Evolutionary conservation across 2,329 filamentous ascomycete species (phyloP), one percentile per base, ranked within the genome.

Genomic region (Phyllosticta citribraziliensis): DNA sequence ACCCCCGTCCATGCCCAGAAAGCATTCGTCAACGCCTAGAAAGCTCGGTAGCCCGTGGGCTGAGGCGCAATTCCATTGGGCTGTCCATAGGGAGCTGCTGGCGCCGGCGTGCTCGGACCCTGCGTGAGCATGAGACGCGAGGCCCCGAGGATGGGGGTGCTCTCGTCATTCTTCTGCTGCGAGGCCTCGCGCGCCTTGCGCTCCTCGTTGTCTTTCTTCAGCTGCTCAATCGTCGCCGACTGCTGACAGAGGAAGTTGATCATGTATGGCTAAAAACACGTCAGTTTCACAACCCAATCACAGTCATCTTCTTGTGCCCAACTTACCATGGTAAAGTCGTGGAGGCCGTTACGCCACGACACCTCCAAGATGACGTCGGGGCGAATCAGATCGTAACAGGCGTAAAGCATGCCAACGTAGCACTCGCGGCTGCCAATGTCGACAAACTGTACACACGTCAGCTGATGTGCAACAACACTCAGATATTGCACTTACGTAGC

Each of bases 331-430:
- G 92, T 96, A 78, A 96, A 99, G 79, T 99, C 94, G 69, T 87
- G 86, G 50, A 99, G 87, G 63, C 91, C 91, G 73, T 96, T 83
- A 68, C 94, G 93, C 94, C 94, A 99, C 63, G 94, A 97, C 62
- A 99, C 84, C 79, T 99, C 94, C 75, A 99, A 84, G 63, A 99
- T 88, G 58, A 95, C 81, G 71, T 97, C 91, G 3, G 95, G 88
- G 19, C 91, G 90, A 68, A 99, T 92, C 64, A 99, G 88, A 63
- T 97, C 94, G 77, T 99, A 96, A 82, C 94, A 99, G 58, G 95
- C 88, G 73, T 99, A 99, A 56, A 99, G 84, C 92, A 99, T 99
- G 72, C 92, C 95, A n/a, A 97, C 94, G 73, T 96, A 99, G 83
- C 94, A 99, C 76, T 99, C 94, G 65, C 93, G 91, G 81, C 93